These are phyloP conservation scores for Noccaea caerulescens DNA, from an alignment of 345 rosid genomes.

Conservation along the genomic window DNA sequence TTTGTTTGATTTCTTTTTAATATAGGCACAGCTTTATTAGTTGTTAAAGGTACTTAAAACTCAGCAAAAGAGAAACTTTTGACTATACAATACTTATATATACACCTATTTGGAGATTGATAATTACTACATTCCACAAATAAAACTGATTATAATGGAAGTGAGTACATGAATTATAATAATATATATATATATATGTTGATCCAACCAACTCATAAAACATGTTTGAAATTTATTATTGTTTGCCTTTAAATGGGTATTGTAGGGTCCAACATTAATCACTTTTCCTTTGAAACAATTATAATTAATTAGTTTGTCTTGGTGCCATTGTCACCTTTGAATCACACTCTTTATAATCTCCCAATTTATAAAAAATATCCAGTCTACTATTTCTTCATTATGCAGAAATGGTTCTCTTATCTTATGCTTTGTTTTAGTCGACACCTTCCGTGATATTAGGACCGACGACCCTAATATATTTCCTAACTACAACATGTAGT, in stretches of 20 bases:
- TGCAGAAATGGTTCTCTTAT: not conserved
- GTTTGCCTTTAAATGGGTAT: slow-evolving; percentile 34
- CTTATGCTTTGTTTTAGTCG: slow-evolving; percentile 3
- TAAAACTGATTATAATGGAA: slow-evolving; percentile 16
- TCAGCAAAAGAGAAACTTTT: slow-evolving; percentile 28
- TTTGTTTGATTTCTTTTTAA: slow-evolving; percentile 26
- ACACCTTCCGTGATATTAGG: slow-evolving; percentile 35
- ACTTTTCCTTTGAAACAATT: slow-evolving; percentile 31
- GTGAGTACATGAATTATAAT: slow-evolving; percentile 7
- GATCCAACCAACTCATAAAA: slow-evolving; percentile 42
- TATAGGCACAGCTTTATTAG: slow-evolving; percentile 34
- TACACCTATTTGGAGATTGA: slow-evolving; percentile 14
- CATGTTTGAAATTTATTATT: slow-evolving; percentile 39
- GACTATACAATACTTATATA: slow-evolving; percentile 17
- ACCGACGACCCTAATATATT: slow-evolving; percentile 11
- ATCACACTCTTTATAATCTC: slow-evolving; percentile 18
- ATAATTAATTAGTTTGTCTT: slow-evolving; percentile 39
- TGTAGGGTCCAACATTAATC: slow-evolving; percentile 42
- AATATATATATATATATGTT: slow-evolving; percentile 19
- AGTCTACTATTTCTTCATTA: not conserved
- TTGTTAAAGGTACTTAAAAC: slow-evolving; percentile 39
- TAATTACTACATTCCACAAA: slow-evolving; percentile 15
- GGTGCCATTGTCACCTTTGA: slow-evolving; percentile 42
- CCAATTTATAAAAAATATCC: not conserved
- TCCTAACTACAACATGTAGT: not conserved